Evolutionary conservation across 208 protist genomes (phyloP).

Genomic region (Porcisia deanei): DNA sequence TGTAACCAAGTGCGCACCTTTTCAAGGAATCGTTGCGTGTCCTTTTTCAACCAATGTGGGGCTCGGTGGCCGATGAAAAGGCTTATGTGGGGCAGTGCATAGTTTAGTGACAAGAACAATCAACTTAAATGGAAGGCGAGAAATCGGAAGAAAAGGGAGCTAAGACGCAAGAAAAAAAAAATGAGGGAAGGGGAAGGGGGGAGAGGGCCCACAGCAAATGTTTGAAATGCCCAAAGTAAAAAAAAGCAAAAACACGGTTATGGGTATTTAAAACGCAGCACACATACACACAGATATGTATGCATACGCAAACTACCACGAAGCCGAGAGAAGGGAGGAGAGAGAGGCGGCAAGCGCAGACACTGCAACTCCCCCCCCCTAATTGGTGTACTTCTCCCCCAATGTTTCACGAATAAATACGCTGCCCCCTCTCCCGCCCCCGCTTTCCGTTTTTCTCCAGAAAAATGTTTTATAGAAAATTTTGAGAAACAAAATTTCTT

Average conservation of each 20-base stretch:
- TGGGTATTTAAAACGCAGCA: background rate
- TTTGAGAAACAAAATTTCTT: too few relatives aligned
- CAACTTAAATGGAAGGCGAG: background rate
- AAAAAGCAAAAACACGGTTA: background rate
- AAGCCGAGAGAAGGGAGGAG: background rate
- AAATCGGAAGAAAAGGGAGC: background rate
- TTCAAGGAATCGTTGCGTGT: background rate
- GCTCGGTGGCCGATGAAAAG: background rate
- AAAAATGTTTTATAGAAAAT: too few relatives aligned
- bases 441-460: too few relatives aligned
- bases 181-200: background rate
- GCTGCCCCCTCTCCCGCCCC: too few relatives aligned
- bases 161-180: background rate
- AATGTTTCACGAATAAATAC: background rate
- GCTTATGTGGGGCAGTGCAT: background rate
- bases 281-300: background rate
- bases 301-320: background rate
- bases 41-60: background rate
- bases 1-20: background rate
- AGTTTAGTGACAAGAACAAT: background rate
- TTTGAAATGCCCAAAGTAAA: slow-evolving; percentile 1
- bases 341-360: background rate
- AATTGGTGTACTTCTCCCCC: background rate
- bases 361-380: background rate
- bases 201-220: background rate